Evolutionary conservation across 1,284 basidiomycete genomes (phyloP).

Genomic region (Leccinum laetum): DNA sequence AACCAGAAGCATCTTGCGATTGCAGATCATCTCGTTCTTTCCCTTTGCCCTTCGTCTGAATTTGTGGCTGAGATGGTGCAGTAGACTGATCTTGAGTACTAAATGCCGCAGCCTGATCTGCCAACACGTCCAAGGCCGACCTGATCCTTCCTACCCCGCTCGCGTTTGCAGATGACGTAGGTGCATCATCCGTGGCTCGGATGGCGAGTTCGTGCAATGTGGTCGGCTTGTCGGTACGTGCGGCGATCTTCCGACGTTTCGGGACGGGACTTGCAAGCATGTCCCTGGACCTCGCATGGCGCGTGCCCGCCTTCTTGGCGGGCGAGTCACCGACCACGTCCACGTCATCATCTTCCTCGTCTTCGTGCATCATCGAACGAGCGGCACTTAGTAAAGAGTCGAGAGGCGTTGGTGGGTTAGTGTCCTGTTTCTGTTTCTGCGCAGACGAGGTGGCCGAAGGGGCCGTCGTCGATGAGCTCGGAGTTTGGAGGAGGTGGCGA

Average conservation of each 20-base stretch:
- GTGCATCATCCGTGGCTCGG: background rate
- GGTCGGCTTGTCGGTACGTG: constrained; percentile 14
- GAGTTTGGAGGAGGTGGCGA: constrained; percentile 29
- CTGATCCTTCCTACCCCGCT: constrained; percentile 31
- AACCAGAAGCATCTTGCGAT: constrained; percentile 5
- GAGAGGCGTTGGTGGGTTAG: constrained; percentile 38
- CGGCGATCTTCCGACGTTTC: constrained; percentile 28
- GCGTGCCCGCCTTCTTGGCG: constrained; percentile 9
- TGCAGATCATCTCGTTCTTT: constrained; percentile 14
- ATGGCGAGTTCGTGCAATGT: constrained; percentile 5
- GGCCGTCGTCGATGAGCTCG: constrained; percentile 32
- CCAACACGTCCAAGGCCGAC: constrained; percentile 67
- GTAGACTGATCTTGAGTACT: constrained; percentile 24
- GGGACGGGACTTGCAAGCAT: constrained; percentile 36
- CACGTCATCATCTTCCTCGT: constrained; percentile 26
- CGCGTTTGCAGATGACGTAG: constrained; percentile 2
- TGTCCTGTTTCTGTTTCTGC: constrained; percentile 19
- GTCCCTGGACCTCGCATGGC: constrained; percentile 21
- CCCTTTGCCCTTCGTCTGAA: constrained; percentile 18
- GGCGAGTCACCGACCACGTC: constrained; percentile 20
- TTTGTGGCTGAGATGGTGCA: background rate
- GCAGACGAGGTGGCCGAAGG: constrained; percentile 27
- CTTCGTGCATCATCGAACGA: constrained; percentile 52
- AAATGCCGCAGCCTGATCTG: constrained; percentile 63
- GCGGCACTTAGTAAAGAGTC: constrained; percentile 64